These are phyloP conservation scores for Phlebiopsis gigantea DNA, from an alignment of 768 basidiomycete species.

Conservation along the genomic window DNA sequence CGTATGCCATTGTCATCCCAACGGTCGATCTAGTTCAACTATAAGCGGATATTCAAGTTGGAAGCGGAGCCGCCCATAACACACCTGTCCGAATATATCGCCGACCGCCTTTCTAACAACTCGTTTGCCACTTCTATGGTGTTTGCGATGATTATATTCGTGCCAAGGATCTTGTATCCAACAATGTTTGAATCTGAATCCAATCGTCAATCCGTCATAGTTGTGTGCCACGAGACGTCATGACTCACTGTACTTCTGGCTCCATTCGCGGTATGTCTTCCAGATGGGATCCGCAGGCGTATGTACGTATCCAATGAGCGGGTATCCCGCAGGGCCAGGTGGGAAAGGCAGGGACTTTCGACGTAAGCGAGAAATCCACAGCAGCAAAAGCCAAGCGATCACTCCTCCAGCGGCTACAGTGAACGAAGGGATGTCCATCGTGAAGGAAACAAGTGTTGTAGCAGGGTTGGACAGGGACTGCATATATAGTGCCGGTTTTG, in stretches of 20 bases:
- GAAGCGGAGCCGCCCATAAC: not conserved
- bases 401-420: too few relatives aligned
- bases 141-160: constrained; percentile 28
- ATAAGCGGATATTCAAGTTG: too few relatives aligned
- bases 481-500: too few relatives aligned
- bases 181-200: not conserved
- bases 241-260: not conserved
- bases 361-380: too few relatives aligned
- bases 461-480: too few relatives aligned
- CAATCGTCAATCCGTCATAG: not conserved
- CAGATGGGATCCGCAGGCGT: not conserved
- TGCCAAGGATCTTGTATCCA: not conserved
- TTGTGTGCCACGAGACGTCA: not conserved
- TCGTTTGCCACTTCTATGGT: constrained; percentile 28
- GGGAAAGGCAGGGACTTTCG: not conserved
- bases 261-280: not conserved
- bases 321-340: not conserved
- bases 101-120: constrained; percentile 29
- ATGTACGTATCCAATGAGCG: not conserved
- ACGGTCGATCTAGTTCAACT: not conserved
- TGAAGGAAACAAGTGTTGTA: too few relatives aligned
- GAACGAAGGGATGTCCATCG: too few relatives aligned
- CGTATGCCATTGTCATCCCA: constrained; percentile 8
- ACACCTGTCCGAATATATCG: constrained; percentile 29
- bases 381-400: too few relatives aligned